A percentile compares a stretch with the other conserved stretches of the same genome.
These are phyloP conservation scores for Talaromyces atroroseus DNA, from an alignment of 2,329 filamentous ascomycete species.

Conservation along the genomic window DNA sequence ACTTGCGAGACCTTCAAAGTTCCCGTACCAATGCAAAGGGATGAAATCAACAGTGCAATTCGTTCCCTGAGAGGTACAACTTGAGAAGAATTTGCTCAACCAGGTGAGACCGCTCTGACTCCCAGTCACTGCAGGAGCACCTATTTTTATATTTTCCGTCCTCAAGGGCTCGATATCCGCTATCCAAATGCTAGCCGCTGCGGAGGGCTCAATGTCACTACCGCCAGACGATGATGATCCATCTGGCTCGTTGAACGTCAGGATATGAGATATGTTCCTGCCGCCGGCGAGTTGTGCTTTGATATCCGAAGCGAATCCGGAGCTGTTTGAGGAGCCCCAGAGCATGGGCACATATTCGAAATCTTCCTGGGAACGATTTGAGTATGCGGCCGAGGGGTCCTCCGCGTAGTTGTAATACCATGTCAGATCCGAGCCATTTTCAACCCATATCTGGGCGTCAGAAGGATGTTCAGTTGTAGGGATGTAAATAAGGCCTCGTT, in stretches of 20 bases:
- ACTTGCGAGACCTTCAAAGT: conserved; percentile 10
- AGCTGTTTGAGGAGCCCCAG: conserved; percentile 11
- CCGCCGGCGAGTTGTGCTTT: conserved; percentile 1
- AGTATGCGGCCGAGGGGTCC: background rate
- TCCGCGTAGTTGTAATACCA: conserved; percentile 13
- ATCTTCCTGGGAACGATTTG: conserved; percentile 9
- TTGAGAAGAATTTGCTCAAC: conserved; percentile 11
- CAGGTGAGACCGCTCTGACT: conserved; percentile 8
- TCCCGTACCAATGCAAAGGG: conserved; percentile 12
- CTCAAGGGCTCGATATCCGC: conserved; percentile 8
- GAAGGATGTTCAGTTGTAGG: conserved; percentile 2
- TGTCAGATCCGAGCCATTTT: conserved; percentile 5
- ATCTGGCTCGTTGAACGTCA: conserved; percentile 14
- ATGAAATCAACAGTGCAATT: conserved; percentile 13
- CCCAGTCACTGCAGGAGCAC: conserved; percentile 10
- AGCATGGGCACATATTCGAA: conserved; percentile 13
- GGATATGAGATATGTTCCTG: conserved; percentile 10
- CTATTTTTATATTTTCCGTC: conserved; percentile 1
- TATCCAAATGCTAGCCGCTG: conserved; percentile 12
- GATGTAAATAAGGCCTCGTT: conserved; percentile 11
- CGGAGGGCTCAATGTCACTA: conserved; percentile 7
- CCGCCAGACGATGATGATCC: conserved; percentile 8
- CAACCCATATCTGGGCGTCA: conserved; percentile 10
- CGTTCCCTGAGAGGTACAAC: conserved; percentile 5
- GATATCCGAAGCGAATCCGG: conserved; percentile 5